These are phyloP conservation scores for Apiotrichum akiyoshidainum DNA, from an alignment of 1,284 basidiomycete species.

Conservation along the genomic window DNA sequence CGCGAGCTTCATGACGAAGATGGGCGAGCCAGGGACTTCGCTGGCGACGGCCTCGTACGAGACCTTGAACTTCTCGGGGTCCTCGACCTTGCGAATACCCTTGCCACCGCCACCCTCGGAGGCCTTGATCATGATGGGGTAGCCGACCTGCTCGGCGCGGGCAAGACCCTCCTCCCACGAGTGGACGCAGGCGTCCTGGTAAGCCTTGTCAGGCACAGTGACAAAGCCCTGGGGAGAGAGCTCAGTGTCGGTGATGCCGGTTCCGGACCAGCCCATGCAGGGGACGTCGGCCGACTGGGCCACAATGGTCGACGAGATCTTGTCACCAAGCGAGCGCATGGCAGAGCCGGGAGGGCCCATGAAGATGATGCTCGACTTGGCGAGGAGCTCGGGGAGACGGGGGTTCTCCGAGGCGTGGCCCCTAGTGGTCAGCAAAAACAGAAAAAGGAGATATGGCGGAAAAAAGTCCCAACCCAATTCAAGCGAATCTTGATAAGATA, in stretches of 20 bases:
- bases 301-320: constrained; percentile 99
- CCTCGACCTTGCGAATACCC: constrained; percentile 91
- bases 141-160: constrained; percentile 85
- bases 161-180: constrained; percentile 82
- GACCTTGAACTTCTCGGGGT: constrained; percentile 82
- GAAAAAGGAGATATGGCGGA: neutral
- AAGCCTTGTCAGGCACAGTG: constrained; percentile 87
- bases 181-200: constrained; percentile 84
- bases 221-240: constrained; percentile 88
- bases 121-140: constrained; percentile 99
- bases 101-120: constrained; percentile 99
- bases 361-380: constrained; percentile 94
- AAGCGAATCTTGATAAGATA: constrained; percentile 9
- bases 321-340: constrained; percentile 98
- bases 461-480: neutral
- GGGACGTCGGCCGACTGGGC: constrained; percentile 97
- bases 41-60: constrained; percentile 89
- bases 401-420: constrained; percentile 99
- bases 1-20: constrained; percentile 99
- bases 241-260: constrained; percentile 84
- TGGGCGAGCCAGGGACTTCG: constrained; percentile 97
- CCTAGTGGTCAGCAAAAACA: constrained; percentile 37
- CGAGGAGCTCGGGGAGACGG: constrained; percentile 89
- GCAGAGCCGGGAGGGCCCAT: constrained; percentile 98
- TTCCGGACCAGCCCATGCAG: constrained; percentile 98